Conservation (phyloP, 2,329 filamentous ascomycete species). For the Cladosporium oxysporum region DNA sequence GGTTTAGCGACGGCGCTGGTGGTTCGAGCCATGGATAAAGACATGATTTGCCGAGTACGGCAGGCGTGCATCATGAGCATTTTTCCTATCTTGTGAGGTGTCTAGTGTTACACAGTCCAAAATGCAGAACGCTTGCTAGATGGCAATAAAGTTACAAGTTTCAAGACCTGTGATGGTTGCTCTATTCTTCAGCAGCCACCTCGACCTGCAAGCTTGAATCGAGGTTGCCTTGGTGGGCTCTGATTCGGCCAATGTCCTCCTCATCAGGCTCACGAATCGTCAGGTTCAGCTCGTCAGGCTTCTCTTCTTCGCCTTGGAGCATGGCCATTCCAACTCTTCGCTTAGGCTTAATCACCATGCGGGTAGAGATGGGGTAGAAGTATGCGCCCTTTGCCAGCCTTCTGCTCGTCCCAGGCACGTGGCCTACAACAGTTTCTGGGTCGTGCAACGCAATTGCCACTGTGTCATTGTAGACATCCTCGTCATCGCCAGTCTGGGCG, state of each 20-base stretch:
- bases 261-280: conserved; percentile 53
- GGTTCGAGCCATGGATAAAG: not conserved
- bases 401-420: conserved; percentile 39
- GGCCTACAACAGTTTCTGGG: conserved; percentile 39
- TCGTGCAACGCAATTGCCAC: conserved; percentile 62
- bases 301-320: conserved; percentile 42
- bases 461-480: conserved; percentile 56
- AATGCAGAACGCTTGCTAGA: conserved; percentile 20
- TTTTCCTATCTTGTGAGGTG: conserved; percentile 4
- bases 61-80: not conserved
- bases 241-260: conserved; percentile 51
- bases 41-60: not conserved
- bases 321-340: conserved; percentile 37
- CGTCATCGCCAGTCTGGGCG: conserved; percentile 52
- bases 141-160: conserved; percentile 7
- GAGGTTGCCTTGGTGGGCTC: conserved; percentile 27
- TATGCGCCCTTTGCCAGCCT: conserved; percentile 57
- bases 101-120: conserved; percentile 16
- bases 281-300: conserved; percentile 56
- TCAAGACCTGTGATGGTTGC: not conserved
- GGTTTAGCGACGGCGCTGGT: conserved; percentile 17
- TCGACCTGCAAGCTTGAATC: conserved; percentile 21
- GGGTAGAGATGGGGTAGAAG: conserved; percentile 62
- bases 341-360: conserved; percentile 54
- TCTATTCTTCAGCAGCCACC: conserved; percentile 7